A percentile compares a stretch with the other conserved stretches of the same genome.
Conservation (phyloP, 768 basidiomycete species). For the Clitopilus hobsonii region DNA sequence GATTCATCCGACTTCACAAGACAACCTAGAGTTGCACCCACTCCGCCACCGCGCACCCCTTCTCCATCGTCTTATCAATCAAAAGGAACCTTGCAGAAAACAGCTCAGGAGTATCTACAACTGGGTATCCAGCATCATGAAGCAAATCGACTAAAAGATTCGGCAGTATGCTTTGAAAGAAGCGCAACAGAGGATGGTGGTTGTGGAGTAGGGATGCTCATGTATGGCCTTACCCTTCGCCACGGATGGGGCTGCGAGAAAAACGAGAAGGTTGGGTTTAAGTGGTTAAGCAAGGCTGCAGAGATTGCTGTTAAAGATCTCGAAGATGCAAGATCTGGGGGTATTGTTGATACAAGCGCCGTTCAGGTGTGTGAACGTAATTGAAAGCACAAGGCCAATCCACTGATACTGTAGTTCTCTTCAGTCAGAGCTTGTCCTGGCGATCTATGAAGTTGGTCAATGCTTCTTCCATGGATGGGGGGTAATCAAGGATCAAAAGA, state of each 20-base stretch:
- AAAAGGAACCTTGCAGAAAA: slow-evolving; percentile 15
- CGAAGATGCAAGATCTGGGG: slow-evolving; percentile 53
- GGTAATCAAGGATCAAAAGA: slow-evolving; percentile 79
- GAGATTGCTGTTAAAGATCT: slow-evolving; percentile 76
- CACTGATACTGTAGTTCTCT: slow-evolving; percentile 4
- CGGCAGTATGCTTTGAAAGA: slow-evolving; percentile 71
- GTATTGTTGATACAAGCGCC: slow-evolving; percentile 40
- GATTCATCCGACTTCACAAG: slow-evolving; percentile 11
- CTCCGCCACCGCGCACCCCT: slow-evolving; percentile 6
- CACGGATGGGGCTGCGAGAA: slow-evolving; percentile 87
- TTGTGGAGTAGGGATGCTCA: slow-evolving; percentile 86
- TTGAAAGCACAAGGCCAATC: too few species aligned
- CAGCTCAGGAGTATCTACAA: slow-evolving; percentile 66
- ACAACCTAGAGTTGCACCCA: slow-evolving; percentile 8
- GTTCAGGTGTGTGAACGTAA: slow-evolving; percentile 38
- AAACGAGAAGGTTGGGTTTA: slow-evolving; percentile 76
- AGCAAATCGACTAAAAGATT: slow-evolving; percentile 62
- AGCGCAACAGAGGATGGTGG: slow-evolving; percentile 72
- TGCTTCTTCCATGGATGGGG: slow-evolving; percentile 95
- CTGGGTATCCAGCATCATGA: slow-evolving; percentile 78
- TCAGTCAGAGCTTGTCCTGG: slow-evolving; percentile 78
- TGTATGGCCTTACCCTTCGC: slow-evolving; percentile 83
- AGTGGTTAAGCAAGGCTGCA: slow-evolving; percentile 79
- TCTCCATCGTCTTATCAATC: slow-evolving; percentile 6
- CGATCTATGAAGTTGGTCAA: slow-evolving; percentile 89